Evolutionary conservation across 1,139 yeast species (phyloP).

Genomic region (Saccharomycopsis crataegensis): DNA sequence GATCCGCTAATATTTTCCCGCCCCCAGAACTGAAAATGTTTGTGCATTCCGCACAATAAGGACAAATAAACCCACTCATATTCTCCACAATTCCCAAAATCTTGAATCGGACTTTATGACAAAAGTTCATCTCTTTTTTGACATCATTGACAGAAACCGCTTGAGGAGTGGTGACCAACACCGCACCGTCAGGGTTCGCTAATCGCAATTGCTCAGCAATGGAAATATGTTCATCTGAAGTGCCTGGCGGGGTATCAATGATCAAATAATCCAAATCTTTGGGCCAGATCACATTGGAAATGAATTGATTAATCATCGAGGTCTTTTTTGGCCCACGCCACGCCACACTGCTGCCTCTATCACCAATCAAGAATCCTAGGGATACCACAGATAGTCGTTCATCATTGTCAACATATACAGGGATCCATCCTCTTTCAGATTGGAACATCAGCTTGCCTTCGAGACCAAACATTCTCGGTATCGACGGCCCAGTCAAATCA

Average conservation of each 20-base stretch:
- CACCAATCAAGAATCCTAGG: constrained; percentile 78
- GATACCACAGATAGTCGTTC: constrained; percentile 60
- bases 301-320: constrained; percentile 92
- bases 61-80: constrained; percentile 96
- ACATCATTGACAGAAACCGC: constrained; percentile 91
- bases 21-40: constrained; percentile 92
- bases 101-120: constrained; percentile 74
- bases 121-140: constrained; percentile 85
- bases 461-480: constrained; percentile 93
- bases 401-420: constrained; percentile 45
- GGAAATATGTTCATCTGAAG: constrained; percentile 96
- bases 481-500: constrained; percentile 93
- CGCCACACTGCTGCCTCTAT: constrained; percentile 84
- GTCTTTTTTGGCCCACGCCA: constrained; percentile 99
- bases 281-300: constrained; percentile 90
- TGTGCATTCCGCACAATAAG: constrained; percentile 86
- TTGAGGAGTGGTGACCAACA: constrained; percentile 95
- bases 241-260: constrained; percentile 98
- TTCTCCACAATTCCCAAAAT: constrained; percentile 88
- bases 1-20: constrained; percentile 63
- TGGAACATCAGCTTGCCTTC: constrained; percentile 78
- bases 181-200: constrained; percentile 82
- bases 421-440: constrained; percentile 84
- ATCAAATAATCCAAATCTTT: constrained; percentile 66
- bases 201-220: constrained; percentile 84